Base-by-base conservation (phyloP, 345 rosid species). In the Geranium brycei region DNA sequence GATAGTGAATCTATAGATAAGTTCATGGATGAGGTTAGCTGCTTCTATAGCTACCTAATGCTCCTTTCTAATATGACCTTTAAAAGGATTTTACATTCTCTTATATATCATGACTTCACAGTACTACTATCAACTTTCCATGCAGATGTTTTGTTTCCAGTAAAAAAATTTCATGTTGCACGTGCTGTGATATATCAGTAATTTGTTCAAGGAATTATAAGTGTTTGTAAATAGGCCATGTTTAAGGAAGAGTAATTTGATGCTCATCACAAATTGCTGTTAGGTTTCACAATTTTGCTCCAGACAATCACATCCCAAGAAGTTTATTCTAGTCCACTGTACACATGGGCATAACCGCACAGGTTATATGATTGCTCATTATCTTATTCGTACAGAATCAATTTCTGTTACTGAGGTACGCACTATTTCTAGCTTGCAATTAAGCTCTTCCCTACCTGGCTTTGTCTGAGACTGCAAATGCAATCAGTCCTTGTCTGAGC, bases 281-380 rank as follows among this genome's bases (percentile, higher is more conserved):
- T 79, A 93, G 99, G 99, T 85, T 64, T 72, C 76, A 64, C 96
- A 86, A 66, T 93, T 93, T 65, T 65, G 85, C 30, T 53, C 57
- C 62, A 85, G 83, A 65, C 96, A 86, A 73, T 90, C 85, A 75
- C 85, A 71, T 66, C 41, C 88, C 17, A 95, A 88, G 83, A 87
- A 85, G 78, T 80, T 73, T 74, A 77, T 95, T 62, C 89, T 95
- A 38, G 99, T 95, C 68, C 99, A 95, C 72, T 95, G 99, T 75
- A 95, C 99, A 1, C 99, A 95, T 75, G 99, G 99, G 38, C 96
- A 88, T 74, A 91, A 95, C 64, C 95, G 99, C 41, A 95, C 99
- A 16, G 97, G 99, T 66, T 95, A 80, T 73, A 95, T 95, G 99
- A 85, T 91, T 51, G 83, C 87, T 31, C 97, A 95, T 72, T 91